Base-by-base conservation (phyloP, 148 eudicot genomes). In the Camellia granthamiana region DNA sequence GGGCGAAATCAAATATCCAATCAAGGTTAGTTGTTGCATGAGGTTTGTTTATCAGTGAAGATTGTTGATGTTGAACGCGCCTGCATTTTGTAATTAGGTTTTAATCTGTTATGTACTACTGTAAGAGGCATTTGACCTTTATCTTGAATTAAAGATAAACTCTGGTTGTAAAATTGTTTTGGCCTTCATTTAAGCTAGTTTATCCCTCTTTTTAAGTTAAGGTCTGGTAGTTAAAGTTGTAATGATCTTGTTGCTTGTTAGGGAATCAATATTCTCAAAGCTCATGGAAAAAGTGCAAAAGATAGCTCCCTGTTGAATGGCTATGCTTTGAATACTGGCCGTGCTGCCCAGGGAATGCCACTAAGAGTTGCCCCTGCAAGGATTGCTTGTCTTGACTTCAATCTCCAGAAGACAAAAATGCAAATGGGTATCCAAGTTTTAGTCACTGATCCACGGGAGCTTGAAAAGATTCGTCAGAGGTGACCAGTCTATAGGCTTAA, bases 341-440 rank as follows among this genome's bases (percentile, higher is more conserved):
- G 98, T 80, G 99, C 99, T 78, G 98, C 99, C 70, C 99, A 96
- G 84, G 99, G 99, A 73, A 96, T 94, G 99, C 99, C 99, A 55
- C 81, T 86, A 78, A 87, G 90, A 83, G 97, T 96, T 83, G 80
- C 95, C 82, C 98, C 99, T 30, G 99, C 99, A 7, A 89, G 85
- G 82, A 93, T 93, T 84, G 99, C 99, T 21, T 95, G 99, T 84
- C 97, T 95, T 65, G 99, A 93, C 81, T 92, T 93, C 71, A 93
- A 96, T 83, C 97, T 95, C 72, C 99, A 96, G 83, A 96, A 90
- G 85, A 96, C 98, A 16, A 96, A 96, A 84, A 91, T 96, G 99
- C 99, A 96, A 82, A 79, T 96, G 90, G 99, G 99, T 59, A 93
- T 96, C 75, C 99, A 94, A 84, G 98, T 96, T 84, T 83, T 96